Conservation (phyloP, 1,139 yeast species). For the Pichia terricola region DNA sequence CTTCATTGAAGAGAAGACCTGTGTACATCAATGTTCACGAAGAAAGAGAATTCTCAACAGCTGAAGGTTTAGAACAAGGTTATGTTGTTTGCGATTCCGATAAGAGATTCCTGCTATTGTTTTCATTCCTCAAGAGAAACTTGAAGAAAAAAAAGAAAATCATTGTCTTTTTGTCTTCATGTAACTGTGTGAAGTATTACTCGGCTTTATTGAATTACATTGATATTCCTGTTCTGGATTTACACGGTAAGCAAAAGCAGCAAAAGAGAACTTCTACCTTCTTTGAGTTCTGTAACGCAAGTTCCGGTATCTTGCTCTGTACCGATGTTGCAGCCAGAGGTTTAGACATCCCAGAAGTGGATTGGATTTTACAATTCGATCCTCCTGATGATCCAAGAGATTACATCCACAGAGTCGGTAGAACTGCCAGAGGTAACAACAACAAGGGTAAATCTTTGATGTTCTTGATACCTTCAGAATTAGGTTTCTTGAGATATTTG, state of each 20-base stretch:
- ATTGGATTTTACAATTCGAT: slow-evolving; percentile 95
- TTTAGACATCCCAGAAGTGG: slow-evolving; percentile 91
- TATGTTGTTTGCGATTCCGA: slow-evolving; percentile 97
- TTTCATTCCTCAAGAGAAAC: slow-evolving; percentile 88
- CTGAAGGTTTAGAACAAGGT: slow-evolving; percentile 95
- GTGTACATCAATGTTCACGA: slow-evolving; percentile 90
- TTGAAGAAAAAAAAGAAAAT: slow-evolving; percentile 86
- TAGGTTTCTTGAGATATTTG: slow-evolving; percentile 87
- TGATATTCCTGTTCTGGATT: slow-evolving; percentile 88
- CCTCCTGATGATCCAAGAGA: slow-evolving; percentile 99
- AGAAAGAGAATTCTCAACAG: slow-evolving; percentile 77
- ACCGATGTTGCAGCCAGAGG: slow-evolving; percentile 99
- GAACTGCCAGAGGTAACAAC: slow-evolving; percentile 91
- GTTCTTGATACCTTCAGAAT: slow-evolving; percentile 90
- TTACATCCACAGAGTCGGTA: slow-evolving; percentile 94
- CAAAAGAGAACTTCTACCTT: slow-evolving; percentile 96
- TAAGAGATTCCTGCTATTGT: slow-evolving; percentile 78
- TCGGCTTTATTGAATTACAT: slow-evolving; percentile 91
- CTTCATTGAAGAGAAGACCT: slow-evolving; percentile 91
- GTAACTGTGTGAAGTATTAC: slow-evolving; percentile 94
- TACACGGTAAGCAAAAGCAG: slow-evolving; percentile 97
- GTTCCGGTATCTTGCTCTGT: slow-evolving; percentile 83
- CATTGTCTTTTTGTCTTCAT: slow-evolving; percentile 89
- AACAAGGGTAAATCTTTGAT: slow-evolving; percentile 91
- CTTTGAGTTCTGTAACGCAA: slow-evolving; percentile 95